Percentiles rank a stretch among this genome's conserved stretches.
These are phyloP conservation scores for Durotheca rogersii DNA, from an alignment of 495 filamentous ascomycete genomes.

Conservation along the genomic window DNA sequence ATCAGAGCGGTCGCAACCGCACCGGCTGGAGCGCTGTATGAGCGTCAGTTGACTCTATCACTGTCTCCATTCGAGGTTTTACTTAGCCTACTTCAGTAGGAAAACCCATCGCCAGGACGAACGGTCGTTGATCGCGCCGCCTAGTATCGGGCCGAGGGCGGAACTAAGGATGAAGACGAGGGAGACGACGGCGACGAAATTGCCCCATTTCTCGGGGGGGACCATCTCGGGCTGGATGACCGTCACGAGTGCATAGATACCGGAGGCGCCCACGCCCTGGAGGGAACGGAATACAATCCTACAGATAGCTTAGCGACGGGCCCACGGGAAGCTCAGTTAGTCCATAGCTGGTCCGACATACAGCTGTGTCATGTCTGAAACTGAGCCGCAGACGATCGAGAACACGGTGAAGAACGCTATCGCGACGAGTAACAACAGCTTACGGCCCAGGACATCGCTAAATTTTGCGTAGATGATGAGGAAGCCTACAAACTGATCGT, in stretches of 20 bases:
- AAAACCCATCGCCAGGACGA: conserved; percentile 46
- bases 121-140: conserved; percentile 42
- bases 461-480: conserved; percentile 55
- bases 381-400: conserved; percentile 53
- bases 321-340: neutral
- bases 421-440: conserved; percentile 43
- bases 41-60: too few relatives aligned
- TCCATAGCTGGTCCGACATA: conserved; percentile 27
- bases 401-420: conserved; percentile 52
- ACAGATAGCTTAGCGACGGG: conserved; percentile 29
- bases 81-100: conserved; percentile 37
- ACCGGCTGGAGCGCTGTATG: conserved; percentile 36
- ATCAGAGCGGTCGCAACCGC: conserved; percentile 28
- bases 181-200: conserved; percentile 49
- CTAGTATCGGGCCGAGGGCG: conserved; percentile 46
- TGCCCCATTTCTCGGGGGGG: conserved; percentile 46
- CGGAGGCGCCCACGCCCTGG: conserved; percentile 57
- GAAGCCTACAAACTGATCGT: conserved; percentile 38
- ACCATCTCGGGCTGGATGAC: conserved; percentile 51
- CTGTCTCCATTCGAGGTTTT: neutral
- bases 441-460: conserved; percentile 56
- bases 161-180: conserved; percentile 48
- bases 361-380: conserved; percentile 49
- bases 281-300: conserved; percentile 57
- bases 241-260: conserved; percentile 53